Evolutionary conservation across 352 stramenopile genomes (phyloP).

Genomic region (Plasmopara viticola): DNA sequence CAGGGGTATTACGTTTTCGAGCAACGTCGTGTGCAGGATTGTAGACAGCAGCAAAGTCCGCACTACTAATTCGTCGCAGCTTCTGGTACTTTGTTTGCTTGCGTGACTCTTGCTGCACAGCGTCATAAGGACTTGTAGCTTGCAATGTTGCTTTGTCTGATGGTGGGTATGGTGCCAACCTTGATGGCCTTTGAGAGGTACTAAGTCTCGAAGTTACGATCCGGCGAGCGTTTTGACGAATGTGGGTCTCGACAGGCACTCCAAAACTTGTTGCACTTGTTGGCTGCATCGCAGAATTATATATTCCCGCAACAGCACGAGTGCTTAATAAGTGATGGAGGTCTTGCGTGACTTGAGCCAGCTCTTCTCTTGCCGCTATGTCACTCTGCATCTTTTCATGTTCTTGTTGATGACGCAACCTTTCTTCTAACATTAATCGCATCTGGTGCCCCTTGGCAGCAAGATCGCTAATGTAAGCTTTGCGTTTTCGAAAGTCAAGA

Average conservation of each 20-base stretch:
- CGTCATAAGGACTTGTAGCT: conserved; percentile 34
- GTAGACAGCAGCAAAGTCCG: conserved; percentile 45
- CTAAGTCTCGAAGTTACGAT: conserved; percentile 30
- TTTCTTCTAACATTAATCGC: conserved; percentile 36
- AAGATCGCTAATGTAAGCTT: conserved; percentile 48
- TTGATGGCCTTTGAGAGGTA: conserved; percentile 28
- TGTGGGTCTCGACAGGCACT: conserved; percentile 54
- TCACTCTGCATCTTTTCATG: conserved; percentile 32
- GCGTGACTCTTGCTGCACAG: conserved; percentile 32
- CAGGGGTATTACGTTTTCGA: conserved; percentile 33
- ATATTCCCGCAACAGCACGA: conserved; percentile 44
- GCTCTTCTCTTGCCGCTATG: conserved; percentile 33
- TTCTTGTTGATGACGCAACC: conserved; percentile 38
- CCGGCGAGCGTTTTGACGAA: conserved; percentile 43
- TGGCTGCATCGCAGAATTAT: conserved; percentile 40
- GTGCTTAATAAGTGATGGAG: conserved; percentile 64
- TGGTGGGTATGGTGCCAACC: conserved; percentile 45
- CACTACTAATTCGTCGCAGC: conserved; percentile 30
- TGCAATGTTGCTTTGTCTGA: conserved; percentile 50
- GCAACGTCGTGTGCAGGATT: conserved; percentile 39
- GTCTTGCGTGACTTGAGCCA: conserved; percentile 48
- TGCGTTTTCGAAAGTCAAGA: conserved; percentile 55
- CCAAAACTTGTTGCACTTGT: conserved; percentile 42
- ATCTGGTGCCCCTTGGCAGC: conserved; percentile 43
- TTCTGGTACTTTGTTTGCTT: conserved; percentile 68